phyloP scores from a whole-genome alignment of 805 yeast species.

The Grigorovia yakushimaensis region DNA sequence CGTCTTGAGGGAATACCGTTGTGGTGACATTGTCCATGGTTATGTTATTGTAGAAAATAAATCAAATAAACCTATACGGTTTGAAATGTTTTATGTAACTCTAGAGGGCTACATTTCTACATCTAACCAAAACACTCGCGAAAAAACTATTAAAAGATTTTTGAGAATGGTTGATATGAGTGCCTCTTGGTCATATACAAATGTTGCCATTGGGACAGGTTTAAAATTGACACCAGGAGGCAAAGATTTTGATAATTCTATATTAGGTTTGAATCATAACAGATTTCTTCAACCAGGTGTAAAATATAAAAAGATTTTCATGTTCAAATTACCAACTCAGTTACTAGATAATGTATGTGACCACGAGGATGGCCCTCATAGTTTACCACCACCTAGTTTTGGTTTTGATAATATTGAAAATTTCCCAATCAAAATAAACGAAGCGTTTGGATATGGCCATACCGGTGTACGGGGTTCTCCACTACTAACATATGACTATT shows the following conservation, averaged over 20 bases:
- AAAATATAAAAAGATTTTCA: conserved; percentile 46
- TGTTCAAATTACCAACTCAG: conserved; percentile 44
- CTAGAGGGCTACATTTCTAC: conserved; percentile 42
- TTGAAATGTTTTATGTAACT: conserved; percentile 49
- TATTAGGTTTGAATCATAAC: conserved; percentile 35
- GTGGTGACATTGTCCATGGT: conserved; percentile 49
- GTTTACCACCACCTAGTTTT: conserved; percentile 32
- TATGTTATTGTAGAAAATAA: conserved; percentile 36
- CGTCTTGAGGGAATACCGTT: conserved; percentile 38
- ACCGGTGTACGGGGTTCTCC: conserved; percentile 43
- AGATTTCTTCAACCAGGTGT: conserved; percentile 37
- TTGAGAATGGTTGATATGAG: conserved; percentile 41
- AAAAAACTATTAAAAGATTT: conserved; percentile 27
- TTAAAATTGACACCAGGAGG: conserved; percentile 14
- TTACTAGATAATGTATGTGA: conserved; percentile 46
- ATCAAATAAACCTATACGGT: conserved; percentile 35
- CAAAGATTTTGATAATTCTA: conserved; percentile 21
- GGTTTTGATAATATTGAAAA: conserved; percentile 28
- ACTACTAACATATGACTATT: conserved; percentile 38
- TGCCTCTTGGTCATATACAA: conserved; percentile 41
- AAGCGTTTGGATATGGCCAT: conserved; percentile 47
- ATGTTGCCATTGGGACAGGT: conserved; percentile 41
- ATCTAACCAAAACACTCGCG: conserved; percentile 8
- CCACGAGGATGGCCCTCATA: conserved; percentile 29
- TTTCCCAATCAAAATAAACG: conserved; percentile 20